Evolutionary conservation across 176 grass and related monocot genomes (phyloP), one percentile per base, ranked within the genome.

Genomic region (Metroxylon sagu): DNA sequence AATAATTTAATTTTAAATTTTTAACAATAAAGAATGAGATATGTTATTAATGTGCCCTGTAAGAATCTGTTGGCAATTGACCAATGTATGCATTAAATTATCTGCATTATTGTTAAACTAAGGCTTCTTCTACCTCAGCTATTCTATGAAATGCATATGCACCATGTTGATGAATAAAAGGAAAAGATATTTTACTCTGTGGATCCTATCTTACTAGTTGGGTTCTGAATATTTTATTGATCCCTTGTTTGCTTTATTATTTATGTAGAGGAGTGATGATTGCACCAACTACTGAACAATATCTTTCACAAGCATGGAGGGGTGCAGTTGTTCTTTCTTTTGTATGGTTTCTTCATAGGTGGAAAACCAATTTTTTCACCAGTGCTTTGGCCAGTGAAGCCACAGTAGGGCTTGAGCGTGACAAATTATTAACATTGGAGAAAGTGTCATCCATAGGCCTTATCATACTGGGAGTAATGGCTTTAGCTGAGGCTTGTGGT

Each of bases 291-390:
- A 60, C 76, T 80, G 65, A 69, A 70, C 67, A 71, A 60, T 79
- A 85, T 71, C 74, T 97, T 73, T 55, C 81, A 39, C 93, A 91
- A 76, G 61, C 79, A 66, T 85, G 76, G 81, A 85, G 87, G 63
- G 93, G 78, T 77, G 87, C 87, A 66, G 75, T 82, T 27, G 79
- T 97, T 23, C 62, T 97, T 43, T 97, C 93, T 31, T 74, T 88
- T 72, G 70, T 92, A 50, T 97, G 93, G 93, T 97, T 97, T 73
- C 81, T 97, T 77, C 93, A 91, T 53, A 77, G 87, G 63, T 97
- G 93, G 81, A 97, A 97, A 88, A 80, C 69, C 28, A 88, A 83
- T 48, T 83, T 88, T 74, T 84, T 97, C 19, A 27, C 81, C 66
- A 88, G 59, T 69, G 66, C 74, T 60, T 66, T 86, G 69, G 16